phyloP scores from a whole-genome alignment of 2,329 filamentous ascomycete genomes.

The Didymosphaeria variabile region DNA sequence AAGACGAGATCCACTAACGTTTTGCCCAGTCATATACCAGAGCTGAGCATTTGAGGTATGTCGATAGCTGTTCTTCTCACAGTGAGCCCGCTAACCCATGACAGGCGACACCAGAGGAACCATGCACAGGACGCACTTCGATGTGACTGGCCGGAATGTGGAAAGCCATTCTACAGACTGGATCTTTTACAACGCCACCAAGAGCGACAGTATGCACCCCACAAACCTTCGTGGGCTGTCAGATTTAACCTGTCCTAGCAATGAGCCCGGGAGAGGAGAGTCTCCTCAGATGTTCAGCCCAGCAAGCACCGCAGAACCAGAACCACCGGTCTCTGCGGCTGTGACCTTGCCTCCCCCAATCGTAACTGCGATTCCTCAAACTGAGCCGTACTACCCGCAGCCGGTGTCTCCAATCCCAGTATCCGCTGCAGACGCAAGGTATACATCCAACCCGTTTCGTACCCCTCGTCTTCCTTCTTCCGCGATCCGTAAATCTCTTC shows the following conservation, averaged over 20 bases:
- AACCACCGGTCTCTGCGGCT: slow-evolving; percentile 25
- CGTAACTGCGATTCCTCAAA: slow-evolving; percentile 27
- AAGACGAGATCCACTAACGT: slow-evolving; percentile 29
- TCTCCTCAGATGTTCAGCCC: slow-evolving; percentile 37
- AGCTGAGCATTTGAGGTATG: slow-evolving; percentile 57
- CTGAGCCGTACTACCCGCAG: slow-evolving; percentile 29
- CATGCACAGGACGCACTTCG: slow-evolving; percentile 53
- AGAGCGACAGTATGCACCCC: slow-evolving; percentile 54
- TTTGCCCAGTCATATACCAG: slow-evolving; percentile 55
- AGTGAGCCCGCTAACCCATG: slow-evolving; percentile 12
- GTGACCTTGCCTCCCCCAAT: slow-evolving; percentile 26
- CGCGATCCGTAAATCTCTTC: slow-evolving; percentile 39
- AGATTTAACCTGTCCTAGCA: slow-evolving; percentile 36
- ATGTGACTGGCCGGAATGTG: slow-evolving; percentile 54
- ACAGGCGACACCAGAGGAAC: slow-evolving; percentile 58
- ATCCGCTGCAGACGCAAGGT: slow-evolving; percentile 44
- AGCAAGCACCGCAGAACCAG: slow-evolving; percentile 34
- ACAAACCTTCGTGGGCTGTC: neutral
- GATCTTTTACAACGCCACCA: slow-evolving; percentile 57
- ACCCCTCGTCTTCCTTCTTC: slow-evolving; percentile 46
- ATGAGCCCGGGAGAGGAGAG: slow-evolving; percentile 33
- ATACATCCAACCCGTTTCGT: slow-evolving; percentile 49
- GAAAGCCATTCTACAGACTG: slow-evolving; percentile 54
- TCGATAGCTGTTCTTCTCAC: neutral
- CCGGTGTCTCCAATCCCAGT: slow-evolving; percentile 37